A percentile compares a stretch with the other conserved stretches of the same genome.
phyloP scores from a whole-genome alignment of 345 rosid species.

The Aquilaria sinensis region DNA sequence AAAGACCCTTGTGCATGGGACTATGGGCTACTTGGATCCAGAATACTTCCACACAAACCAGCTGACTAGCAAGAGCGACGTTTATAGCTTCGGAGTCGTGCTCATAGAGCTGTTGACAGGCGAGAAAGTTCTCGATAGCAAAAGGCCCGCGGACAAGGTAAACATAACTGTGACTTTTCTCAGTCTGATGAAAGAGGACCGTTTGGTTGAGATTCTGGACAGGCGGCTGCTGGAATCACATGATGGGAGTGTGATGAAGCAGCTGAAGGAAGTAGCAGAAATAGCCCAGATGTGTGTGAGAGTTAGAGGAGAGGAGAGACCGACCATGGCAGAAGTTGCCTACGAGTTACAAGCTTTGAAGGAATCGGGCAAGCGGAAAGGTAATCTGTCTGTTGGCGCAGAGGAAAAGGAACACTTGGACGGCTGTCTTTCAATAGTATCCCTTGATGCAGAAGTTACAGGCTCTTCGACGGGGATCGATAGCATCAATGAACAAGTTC shows the following conservation, averaged over 20 bases:
- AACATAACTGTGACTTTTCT: slow-evolving; percentile 5
- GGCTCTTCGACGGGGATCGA: background rate
- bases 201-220: slow-evolving; percentile 1
- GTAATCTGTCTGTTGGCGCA: background rate
- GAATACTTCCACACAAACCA: slow-evolving; percentile 11
- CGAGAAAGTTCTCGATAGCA: background rate
- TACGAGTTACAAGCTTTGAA: slow-evolving; percentile 21
- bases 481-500: background rate
- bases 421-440: background rate
- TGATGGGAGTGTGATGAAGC: background rate
- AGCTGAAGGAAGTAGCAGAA: slow-evolving; percentile 6
- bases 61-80: slow-evolving; percentile 4
- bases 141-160: background rate
- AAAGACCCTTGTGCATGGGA: slow-evolving; percentile 7
- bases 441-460: background rate
- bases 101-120: slow-evolving; percentile 2
- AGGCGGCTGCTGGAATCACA: too few species aligned
- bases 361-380: slow-evolving; percentile 3
- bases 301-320: slow-evolving; percentile 19
- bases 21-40: slow-evolving; percentile 12
- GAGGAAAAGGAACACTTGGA: background rate
- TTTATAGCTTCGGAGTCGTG: background rate
- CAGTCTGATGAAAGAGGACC: slow-evolving; percentile 7
- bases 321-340: slow-evolving; percentile 34
- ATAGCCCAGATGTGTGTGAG: background rate